A percentile compares a stretch with the other conserved stretches of the same genome.
Conservation (phyloP, 768 basidiomycete species). For the Serendipita sp. region DNA sequence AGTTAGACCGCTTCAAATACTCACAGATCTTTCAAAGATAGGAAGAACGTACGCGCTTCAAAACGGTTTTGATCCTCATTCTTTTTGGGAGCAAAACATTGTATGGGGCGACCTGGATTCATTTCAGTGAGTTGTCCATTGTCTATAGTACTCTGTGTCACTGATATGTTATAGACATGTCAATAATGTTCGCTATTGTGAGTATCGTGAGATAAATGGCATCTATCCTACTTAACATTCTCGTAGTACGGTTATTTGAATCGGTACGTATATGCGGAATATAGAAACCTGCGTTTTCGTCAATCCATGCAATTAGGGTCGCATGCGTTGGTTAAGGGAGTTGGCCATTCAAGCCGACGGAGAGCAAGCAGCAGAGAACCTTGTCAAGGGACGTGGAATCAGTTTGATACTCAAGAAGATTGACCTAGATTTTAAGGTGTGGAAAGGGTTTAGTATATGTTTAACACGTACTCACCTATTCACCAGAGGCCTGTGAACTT, state of each 20-base stretch:
- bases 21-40: background rate
- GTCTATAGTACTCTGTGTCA: background rate
- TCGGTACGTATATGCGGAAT: conserved; percentile 29
- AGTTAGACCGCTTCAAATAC: conserved; percentile 6
- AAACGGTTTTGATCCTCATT: conserved; percentile 28
- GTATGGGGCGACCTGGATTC: conserved; percentile 69
- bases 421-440: conserved; percentile 37
- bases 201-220: conserved; percentile 12
- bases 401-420: conserved; percentile 61
- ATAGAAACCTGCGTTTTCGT: background rate
- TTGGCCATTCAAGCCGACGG: conserved; percentile 47
- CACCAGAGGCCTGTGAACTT: conserved; percentile 43
- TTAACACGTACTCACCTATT: background rate
- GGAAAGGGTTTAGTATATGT: background rate
- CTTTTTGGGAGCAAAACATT: conserved; percentile 66
- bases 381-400: conserved; percentile 48
- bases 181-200: conserved; percentile 61
- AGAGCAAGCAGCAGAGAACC: conserved; percentile 32
- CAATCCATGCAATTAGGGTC: conserved; percentile 26
- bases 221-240: background rate
- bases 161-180: conserved; percentile 38
- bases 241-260: conserved; percentile 49
- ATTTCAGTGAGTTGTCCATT: conserved; percentile 41
- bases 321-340: conserved; percentile 49
- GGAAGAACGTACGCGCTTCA: conserved; percentile 10